Conservation (phyloP, 1,139 yeast genomes). For the Hemisphaericaspora xylanilytica region DNA sequence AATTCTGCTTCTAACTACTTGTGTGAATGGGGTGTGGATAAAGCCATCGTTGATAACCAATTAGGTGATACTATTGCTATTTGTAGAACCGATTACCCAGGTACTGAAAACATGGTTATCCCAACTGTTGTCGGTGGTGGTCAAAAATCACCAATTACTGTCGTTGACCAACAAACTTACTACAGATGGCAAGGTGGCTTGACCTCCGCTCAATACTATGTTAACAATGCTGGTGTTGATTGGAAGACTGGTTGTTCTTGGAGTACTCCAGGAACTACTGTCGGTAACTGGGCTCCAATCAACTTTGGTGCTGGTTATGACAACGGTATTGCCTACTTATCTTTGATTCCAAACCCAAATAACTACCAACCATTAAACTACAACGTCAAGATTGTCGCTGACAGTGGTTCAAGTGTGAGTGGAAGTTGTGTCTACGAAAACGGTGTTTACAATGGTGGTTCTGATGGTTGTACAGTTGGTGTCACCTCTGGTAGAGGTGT, state of each 20-base stretch:
- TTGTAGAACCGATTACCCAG: slow-evolving; percentile 98
- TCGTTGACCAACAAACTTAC: slow-evolving; percentile 73
- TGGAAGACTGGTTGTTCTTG: slow-evolving; percentile 89
- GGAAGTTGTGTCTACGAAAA: slow-evolving; percentile 81
- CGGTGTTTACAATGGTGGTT: slow-evolving; percentile 72
- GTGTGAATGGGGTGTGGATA: slow-evolving; percentile 79
- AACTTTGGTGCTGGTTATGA: slow-evolving; percentile 91
- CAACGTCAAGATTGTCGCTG: slow-evolving; percentile 81
- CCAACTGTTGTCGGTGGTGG: slow-evolving; percentile 85
- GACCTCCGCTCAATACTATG: slow-evolving; percentile 95
- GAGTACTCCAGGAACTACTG: slow-evolving; percentile 77
- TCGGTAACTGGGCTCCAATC: slow-evolving; percentile 98
- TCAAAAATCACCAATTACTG: slow-evolving; percentile 61
- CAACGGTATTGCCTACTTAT: slow-evolving; percentile 76
- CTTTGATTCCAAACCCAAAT: slow-evolving; percentile 95
- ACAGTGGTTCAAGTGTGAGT: slow-evolving; percentile 55
- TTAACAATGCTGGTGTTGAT: slow-evolving; percentile 91
- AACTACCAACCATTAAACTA: slow-evolving; percentile 73
- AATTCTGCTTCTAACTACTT: slow-evolving; percentile 60
- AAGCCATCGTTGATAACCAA: slow-evolving; percentile 69
- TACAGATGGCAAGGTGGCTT: slow-evolving; percentile 78
- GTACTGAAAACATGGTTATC: slow-evolving; percentile 95
- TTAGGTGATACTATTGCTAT: slow-evolving; percentile 68
- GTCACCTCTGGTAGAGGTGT: slow-evolving; percentile 80
- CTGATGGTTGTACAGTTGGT: slow-evolving; percentile 91